phyloP scores from a whole-genome alignment of 495 filamentous ascomycete genomes.

The Talaromyces wortmannii region DNA sequence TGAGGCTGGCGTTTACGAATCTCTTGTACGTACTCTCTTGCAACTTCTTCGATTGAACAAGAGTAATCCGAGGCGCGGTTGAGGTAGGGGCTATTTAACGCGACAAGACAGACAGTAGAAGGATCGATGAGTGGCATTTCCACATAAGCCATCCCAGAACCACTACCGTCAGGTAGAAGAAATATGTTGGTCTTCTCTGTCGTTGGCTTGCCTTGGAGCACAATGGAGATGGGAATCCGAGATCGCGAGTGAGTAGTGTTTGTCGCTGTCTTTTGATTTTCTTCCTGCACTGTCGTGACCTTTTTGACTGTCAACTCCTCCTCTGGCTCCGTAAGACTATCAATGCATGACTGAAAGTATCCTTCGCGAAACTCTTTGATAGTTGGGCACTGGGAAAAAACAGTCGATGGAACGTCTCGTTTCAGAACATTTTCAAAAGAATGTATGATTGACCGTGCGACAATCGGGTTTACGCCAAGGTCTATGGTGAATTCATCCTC shows the following conservation, averaged over 20 bases:
- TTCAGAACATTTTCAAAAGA: not conserved
- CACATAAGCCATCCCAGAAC: slow-evolving; percentile 13
- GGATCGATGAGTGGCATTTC: slow-evolving; percentile 9
- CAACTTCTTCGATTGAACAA: slow-evolving; percentile 49
- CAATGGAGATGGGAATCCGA: slow-evolving; percentile 4
- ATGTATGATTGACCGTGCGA: not conserved
- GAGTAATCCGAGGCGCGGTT: not conserved
- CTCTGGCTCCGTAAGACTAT: not conserved
- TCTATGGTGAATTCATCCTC: not conserved
- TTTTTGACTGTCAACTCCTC: not conserved
- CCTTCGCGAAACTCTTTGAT: not conserved
- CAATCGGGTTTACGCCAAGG: not conserved
- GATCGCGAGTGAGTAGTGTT: not conserved
- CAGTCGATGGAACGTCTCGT: not conserved
- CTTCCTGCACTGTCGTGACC: not conserved
- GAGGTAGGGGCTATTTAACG: slow-evolving; percentile 11
- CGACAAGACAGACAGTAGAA: slow-evolving; percentile 5
- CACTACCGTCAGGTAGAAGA: slow-evolving; percentile 17
- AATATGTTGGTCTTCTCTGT: slow-evolving; percentile 7
- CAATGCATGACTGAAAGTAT: not conserved
- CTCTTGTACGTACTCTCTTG: slow-evolving; percentile 49
- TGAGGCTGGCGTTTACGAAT: slow-evolving; percentile 55
- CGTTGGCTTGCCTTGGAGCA: slow-evolving; percentile 11
- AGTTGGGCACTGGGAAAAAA: not conserved
- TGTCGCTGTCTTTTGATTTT: not conserved